These are phyloP conservation scores for Trematosphaeria pertusa DNA, from an alignment of 2,329 filamentous ascomycete species.

Conservation along the genomic window DNA sequence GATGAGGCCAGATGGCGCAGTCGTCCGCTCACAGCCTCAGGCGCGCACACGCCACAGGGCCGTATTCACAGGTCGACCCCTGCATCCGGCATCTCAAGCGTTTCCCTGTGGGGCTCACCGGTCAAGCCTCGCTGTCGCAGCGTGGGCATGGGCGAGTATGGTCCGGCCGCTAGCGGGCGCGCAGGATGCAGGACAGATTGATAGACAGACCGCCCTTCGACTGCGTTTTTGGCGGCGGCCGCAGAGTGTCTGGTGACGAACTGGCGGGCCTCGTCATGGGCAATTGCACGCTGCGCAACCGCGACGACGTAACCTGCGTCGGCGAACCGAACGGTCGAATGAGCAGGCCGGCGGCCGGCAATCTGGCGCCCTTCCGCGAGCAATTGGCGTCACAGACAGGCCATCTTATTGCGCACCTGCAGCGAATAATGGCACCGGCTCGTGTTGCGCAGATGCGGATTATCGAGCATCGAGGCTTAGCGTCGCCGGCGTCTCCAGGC, in stretches of 20 bases:
- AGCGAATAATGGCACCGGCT: constrained; percentile 30
- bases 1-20: constrained; percentile 5
- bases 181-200: neutral
- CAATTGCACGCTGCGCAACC: constrained; percentile 4
- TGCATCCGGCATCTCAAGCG: constrained; percentile 9
- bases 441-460: constrained; percentile 27
- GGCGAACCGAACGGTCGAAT: constrained; percentile 7
- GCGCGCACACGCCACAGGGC: constrained; percentile 2
- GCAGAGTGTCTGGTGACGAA: constrained; percentile 11
- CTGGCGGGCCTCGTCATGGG: constrained; percentile 15
- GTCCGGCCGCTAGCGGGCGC: constrained; percentile 7
- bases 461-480: constrained; percentile 30
- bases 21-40: constrained; percentile 12
- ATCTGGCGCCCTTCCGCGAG: constrained; percentile 12
- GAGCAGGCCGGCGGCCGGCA: constrained; percentile 4
- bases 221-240: constrained; percentile 14
- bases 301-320: constrained; percentile 12
- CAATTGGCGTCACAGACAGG: constrained; percentile 22
- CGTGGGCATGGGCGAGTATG: constrained; percentile 12
- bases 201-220: constrained; percentile 25
- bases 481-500: constrained; percentile 22
- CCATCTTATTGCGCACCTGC: constrained; percentile 20
- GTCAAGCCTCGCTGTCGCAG: constrained; percentile 18
- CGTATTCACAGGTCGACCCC: constrained; percentile 1
- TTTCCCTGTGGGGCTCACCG: constrained; percentile 16